Evolutionary conservation across 345 rosid species (phyloP), one percentile per base, ranked within the genome.

Genomic region (Punica granatum): DNA sequence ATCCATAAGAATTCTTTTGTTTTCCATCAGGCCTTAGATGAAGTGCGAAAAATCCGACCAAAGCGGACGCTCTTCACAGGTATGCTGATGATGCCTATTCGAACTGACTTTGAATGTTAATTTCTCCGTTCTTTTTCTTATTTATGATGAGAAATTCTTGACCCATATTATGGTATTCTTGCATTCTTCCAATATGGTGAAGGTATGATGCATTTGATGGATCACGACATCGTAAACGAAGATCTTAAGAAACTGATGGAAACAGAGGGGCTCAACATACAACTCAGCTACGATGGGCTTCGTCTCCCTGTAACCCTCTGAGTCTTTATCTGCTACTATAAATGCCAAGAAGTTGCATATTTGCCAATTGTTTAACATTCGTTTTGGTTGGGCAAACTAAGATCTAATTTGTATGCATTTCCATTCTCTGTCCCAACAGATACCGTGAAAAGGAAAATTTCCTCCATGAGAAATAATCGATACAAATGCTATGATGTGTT

Each of bases 141-240:
- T 18, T 53, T 49, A 35, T 32, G 5, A 51, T 51, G 3, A 8
- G 30, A 6, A 51, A 53, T 21, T 68, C 15, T 23, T 68, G 16
- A 32, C 49, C 26, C 30, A 28, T 28, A 3, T 28, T 60, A 10
- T 51, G 21, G 12, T 68, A 9, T 36, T 5, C n/a, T 51, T 3
- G 6, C 28, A 53, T 33, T 19, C 64, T 49, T 54, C 28, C 8
- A n/a, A 16, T 18, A 5, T 18, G 32, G 44, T 46, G 33, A 59
- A 90, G 96, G 96, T 71, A 90, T 88, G 97, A 90, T 90, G 94
- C 97, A 90, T 75, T 75, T 90, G 77, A 93, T 90, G 97, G 97
- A 92, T 80, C 97, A 90, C 46, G 98, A 93, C 39, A 78, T 77
- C 63, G 84, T 86, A 62, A 90, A 73, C 42, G 84, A 84, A 70